A percentile compares a stretch with the other conserved stretches of the same genome.
phyloP scores from a whole-genome alignment of 116 monocot genomes.

The Dioscorea cayenensis region DNA sequence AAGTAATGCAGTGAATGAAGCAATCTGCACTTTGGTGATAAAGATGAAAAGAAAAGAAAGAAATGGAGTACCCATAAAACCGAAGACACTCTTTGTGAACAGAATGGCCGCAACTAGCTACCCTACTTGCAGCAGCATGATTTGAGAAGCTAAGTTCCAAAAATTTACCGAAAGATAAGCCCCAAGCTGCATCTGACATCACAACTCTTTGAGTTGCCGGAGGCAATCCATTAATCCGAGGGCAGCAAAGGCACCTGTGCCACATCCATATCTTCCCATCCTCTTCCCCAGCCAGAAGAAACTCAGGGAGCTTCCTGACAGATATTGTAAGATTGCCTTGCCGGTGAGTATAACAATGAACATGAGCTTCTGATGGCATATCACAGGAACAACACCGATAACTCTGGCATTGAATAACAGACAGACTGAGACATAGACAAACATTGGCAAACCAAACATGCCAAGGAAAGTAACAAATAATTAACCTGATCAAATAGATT shows the following conservation, averaged over 20 bases:
- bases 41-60: not conserved
- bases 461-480: not conserved
- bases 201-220: constrained; percentile 77
- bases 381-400: constrained; percentile 76
- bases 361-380: constrained; percentile 90
- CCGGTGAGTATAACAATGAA: constrained; percentile 87
- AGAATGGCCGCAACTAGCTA: constrained; percentile 95
- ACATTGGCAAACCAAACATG: not conserved
- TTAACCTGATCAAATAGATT: constrained; percentile 82
- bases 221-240: constrained; percentile 62
- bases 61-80: constrained; percentile 75
- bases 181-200: constrained; percentile 98
- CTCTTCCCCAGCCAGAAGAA: constrained; percentile 51
- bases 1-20: constrained; percentile 8
- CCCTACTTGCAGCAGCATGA: constrained; percentile 91
- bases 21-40: constrained; percentile 15
- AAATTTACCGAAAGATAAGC: constrained; percentile 95
- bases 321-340: constrained; percentile 93
- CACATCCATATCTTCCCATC: constrained; percentile 99
- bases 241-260: constrained; percentile 81
- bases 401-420: constrained; percentile 34
- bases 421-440: constrained; percentile 4
- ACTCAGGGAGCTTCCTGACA: constrained; percentile 62
- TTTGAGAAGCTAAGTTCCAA: constrained; percentile 98
- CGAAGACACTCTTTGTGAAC: constrained; percentile 96